These are phyloP conservation scores for Gentiana dahurica DNA, from an alignment of 257 asterid genomes.

Conservation along the genomic window DNA sequence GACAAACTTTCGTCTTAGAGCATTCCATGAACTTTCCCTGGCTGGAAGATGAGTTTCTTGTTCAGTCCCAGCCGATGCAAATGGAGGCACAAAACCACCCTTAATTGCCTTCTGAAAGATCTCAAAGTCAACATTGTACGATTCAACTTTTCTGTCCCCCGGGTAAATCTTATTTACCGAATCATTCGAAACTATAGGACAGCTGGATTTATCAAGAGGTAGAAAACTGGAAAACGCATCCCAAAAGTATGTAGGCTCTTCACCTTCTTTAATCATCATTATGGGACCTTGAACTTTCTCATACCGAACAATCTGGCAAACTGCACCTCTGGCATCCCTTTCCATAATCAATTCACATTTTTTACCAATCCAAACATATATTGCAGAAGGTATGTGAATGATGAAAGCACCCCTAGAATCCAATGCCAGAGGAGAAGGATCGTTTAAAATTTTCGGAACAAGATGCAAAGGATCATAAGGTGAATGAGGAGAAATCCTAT, in stretches of 20 bases:
- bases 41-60: constrained; percentile 32
- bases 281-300: constrained; percentile 41
- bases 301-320: constrained; percentile 41
- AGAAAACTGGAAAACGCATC: constrained; percentile 34
- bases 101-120: constrained; percentile 32
- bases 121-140: constrained; percentile 31
- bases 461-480: constrained; percentile 46
- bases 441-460: constrained; percentile 38
- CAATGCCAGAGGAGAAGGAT: constrained; percentile 35
- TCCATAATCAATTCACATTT: constrained; percentile 35
- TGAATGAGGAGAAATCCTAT: constrained; percentile 39
- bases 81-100: constrained; percentile 41
- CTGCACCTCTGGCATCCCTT: constrained; percentile 42
- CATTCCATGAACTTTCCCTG: constrained; percentile 39
- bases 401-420: constrained; percentile 48
- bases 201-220: constrained; percentile 28
- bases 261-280: constrained; percentile 27
- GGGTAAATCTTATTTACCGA: constrained; percentile 14
- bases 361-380: constrained; percentile 41
- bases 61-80: constrained; percentile 30
- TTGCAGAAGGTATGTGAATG: constrained; percentile 31
- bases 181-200: constrained; percentile 15
- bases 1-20: constrained; percentile 27
- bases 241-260: constrained; percentile 37
- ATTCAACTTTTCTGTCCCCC: constrained; percentile 24